phyloP scores from a whole-genome alignment of 768 basidiomycete genomes.

The Chalciporus chontae region DNA sequence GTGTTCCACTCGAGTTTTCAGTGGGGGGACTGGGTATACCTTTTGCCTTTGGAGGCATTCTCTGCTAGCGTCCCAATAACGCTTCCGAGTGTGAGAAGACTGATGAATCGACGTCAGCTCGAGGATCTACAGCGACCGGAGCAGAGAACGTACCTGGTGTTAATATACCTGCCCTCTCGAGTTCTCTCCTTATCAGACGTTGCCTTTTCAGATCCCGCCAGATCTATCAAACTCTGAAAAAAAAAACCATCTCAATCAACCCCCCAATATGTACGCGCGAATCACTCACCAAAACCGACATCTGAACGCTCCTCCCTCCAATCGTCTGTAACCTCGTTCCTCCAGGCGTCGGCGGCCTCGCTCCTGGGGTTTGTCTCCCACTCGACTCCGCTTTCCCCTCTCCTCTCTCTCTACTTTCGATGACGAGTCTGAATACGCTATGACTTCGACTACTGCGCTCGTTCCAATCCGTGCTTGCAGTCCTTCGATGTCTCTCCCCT shows the following conservation, averaged over 20 bases:
- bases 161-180: slow-evolving; percentile 96
- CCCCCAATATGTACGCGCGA: background rate
- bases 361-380: slow-evolving; percentile 52
- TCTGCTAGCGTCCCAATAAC: slow-evolving; percentile 92
- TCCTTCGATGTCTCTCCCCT: slow-evolving; percentile 84
- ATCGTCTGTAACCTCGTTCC: slow-evolving; percentile 68
- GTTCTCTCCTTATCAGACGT: slow-evolving; percentile 94
- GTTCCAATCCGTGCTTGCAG: slow-evolving; percentile 99
- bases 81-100: slow-evolving; percentile 86
- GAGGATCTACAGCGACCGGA: too few relatives aligned
- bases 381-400: slow-evolving; percentile 40
- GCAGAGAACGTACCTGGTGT: slow-evolving; percentile 57
- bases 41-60: slow-evolving; percentile 74
- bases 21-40: slow-evolving; percentile 32
- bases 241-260: slow-evolving; percentile 1
- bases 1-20: background rate
- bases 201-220: slow-evolving; percentile 95
- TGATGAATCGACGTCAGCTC: slow-evolving; percentile 26
- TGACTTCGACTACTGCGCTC: slow-evolving; percentile 92
- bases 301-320: slow-evolving; percentile 78
- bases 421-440: slow-evolving; percentile 89
- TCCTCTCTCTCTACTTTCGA: slow-evolving; percentile 78
- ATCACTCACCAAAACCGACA: slow-evolving; percentile 60
- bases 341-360: slow-evolving; percentile 48
- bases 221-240: slow-evolving; percentile 81